Percentiles rank a stretch among this genome's conserved stretches.
Evolutionary conservation across 129 eudicot genomes (phyloP).

Genomic region (Artemisia tridentata): DNA sequence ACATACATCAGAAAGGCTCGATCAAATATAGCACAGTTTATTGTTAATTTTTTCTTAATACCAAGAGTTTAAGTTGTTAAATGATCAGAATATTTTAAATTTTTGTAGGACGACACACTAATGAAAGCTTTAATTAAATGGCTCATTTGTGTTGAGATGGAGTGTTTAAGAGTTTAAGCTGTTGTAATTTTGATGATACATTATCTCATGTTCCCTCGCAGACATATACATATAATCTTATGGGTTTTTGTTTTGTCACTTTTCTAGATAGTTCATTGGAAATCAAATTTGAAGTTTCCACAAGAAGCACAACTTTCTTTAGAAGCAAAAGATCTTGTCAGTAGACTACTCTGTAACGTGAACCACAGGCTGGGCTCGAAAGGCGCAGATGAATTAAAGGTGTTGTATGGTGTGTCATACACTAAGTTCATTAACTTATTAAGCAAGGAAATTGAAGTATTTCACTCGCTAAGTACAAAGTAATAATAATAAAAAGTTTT

Average conservation of each 20-base stretch:
- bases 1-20: neutral
- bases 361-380: conserved; percentile 85
- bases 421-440: conserved; percentile 21
- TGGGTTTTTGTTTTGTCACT: neutral
- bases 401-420: conserved; percentile 54
- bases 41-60: neutral
- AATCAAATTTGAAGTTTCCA: conserved; percentile 87
- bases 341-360: conserved; percentile 81
- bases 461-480: neutral
- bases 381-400: conserved; percentile 98
- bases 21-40: conserved; percentile 6
- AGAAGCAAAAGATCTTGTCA: conserved; percentile 87
- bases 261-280: conserved; percentile 92
- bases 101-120: neutral
- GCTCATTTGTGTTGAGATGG: no score
- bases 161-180: neutral
- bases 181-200: neutral
- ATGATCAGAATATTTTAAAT: neutral
- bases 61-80: neutral
- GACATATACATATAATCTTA: conserved; percentile 1
- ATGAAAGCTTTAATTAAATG: conserved; percentile 2
- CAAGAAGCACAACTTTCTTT: conserved; percentile 74
- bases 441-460: neutral
- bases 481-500: neutral
- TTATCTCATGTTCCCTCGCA: no score